Conservation (phyloP, 306 rosid genomes). For the Erythrophleum fordii region DNA sequence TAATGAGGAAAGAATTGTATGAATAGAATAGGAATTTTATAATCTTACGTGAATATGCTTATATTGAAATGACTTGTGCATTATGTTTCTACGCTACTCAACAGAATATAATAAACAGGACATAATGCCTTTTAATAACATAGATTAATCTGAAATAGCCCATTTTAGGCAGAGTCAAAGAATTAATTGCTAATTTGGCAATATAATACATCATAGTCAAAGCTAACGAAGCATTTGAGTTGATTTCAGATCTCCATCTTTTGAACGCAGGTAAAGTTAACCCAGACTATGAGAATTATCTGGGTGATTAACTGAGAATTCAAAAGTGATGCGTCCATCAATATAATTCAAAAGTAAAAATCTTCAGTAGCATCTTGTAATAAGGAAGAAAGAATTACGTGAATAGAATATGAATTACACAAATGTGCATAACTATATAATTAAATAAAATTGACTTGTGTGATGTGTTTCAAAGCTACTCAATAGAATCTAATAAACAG, state of each 20-base stretch:
- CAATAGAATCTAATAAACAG: not conserved
- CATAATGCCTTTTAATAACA: no score
- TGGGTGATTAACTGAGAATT: not conserved
- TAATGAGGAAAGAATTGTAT: slow-evolving; percentile 1
- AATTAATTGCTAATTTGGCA: not conserved
- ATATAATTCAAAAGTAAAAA: not conserved
- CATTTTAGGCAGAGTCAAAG: not conserved
- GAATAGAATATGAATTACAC: not conserved
- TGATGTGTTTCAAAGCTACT: not conserved
- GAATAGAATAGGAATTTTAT: not conserved
- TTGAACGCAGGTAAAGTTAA: slow-evolving; percentile 9
- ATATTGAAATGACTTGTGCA: not conserved
- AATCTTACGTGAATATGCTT: not conserved
- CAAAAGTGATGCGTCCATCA: not conserved
- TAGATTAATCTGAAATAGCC: no score
- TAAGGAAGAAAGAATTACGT: not conserved
- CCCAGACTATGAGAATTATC: not conserved
- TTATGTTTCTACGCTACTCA: not conserved
- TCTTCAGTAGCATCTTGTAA: not conserved
- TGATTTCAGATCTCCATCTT: slow-evolving; percentile 6
- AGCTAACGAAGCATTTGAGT: slow-evolving; percentile 16
- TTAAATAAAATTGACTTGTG: not conserved
- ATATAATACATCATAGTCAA: not conserved
- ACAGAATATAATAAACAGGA: no score
- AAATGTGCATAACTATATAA: not conserved